phyloP scores from a whole-genome alignment of 257 asterid species.

The Ilex asprella region DNA sequence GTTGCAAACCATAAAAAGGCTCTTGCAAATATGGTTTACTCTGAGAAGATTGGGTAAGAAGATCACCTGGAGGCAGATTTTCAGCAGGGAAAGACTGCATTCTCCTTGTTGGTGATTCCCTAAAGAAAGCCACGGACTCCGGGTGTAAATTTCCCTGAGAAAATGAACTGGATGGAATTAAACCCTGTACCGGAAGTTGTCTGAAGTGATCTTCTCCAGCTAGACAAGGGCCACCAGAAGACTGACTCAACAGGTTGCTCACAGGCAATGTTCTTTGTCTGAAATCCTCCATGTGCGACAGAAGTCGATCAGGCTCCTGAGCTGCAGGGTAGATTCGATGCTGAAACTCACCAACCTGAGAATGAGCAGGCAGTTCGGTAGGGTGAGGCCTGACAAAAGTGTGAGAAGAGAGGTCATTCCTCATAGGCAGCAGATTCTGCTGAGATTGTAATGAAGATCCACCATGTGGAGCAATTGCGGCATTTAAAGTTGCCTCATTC shows the following conservation, averaged over 20 bases:
- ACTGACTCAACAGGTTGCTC: conserved; percentile 29
- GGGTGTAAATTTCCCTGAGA: conserved; percentile 20
- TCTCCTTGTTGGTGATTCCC: conserved; percentile 33
- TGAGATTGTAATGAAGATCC: conserved; percentile 36
- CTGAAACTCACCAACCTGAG: conserved; percentile 29
- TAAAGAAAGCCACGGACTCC: conserved; percentile 28
- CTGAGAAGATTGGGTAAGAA: conserved; percentile 21
- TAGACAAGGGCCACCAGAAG: conserved; percentile 24
- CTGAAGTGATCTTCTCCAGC: conserved; percentile 25
- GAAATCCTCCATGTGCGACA: conserved; percentile 23
- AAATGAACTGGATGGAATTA: conserved; percentile 24
- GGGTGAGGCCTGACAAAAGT: conserved; percentile 32
- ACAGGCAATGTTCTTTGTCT: conserved; percentile 30
- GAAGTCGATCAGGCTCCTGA: conserved; percentile 30
- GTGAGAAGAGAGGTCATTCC: conserved; percentile 34
- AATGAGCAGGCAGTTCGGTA: conserved; percentile 30
- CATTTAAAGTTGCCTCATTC: conserved; percentile 12
- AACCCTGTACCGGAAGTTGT: conserved; percentile 28
- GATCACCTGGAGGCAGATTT: conserved; percentile 34
- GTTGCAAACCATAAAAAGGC: conserved; percentile 32
- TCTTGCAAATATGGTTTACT: conserved; percentile 29
- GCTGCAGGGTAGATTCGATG: conserved; percentile 33
- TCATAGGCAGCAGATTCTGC: conserved; percentile 32
- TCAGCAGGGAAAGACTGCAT: conserved; percentile 31
- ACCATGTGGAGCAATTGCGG: conserved; percentile 24